Percentiles rank a stretch among this genome's conserved stretches.
Evolutionary conservation across 352 stramenopile genomes (phyloP).

Genomic region (Globisporangium spinosum): DNA sequence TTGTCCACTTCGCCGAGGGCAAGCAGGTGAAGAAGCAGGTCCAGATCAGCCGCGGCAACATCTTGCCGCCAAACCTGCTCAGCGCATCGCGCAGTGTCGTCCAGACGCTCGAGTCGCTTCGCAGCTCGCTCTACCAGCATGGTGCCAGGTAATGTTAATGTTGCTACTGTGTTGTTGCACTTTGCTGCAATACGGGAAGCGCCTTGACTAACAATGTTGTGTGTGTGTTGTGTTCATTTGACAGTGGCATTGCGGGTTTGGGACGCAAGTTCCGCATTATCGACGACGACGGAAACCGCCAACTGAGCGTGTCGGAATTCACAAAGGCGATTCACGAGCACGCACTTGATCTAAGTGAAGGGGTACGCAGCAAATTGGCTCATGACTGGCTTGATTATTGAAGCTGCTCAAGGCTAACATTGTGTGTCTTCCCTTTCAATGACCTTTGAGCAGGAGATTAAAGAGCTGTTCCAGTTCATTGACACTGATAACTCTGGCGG

Average conservation of each 20-base stretch:
- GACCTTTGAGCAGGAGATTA: conserved; percentile 32
- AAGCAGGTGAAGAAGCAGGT: conserved; percentile 48
- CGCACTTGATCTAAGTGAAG: conserved; percentile 44
- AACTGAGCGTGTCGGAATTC: conserved; percentile 73
- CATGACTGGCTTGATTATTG: not conserved
- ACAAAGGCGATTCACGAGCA: conserved; percentile 72
- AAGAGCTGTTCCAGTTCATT: conserved; percentile 82
- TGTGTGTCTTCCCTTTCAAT: not conserved
- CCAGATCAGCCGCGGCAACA: conserved; percentile 66
- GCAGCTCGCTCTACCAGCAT: conserved; percentile 73
- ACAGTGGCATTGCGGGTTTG: conserved; percentile 62
- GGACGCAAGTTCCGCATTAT: conserved; percentile 89
- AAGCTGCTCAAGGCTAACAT: not conserved
- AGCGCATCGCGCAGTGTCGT: conserved; percentile 53
- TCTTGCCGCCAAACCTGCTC: conserved; percentile 56
- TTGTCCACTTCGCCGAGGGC: conserved; percentile 17
- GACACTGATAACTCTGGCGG: conserved; percentile 75
- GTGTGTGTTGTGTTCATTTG: not conserved
- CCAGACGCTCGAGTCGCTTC: conserved; percentile 55
- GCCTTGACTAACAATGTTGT: not conserved
- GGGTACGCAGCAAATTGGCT: conserved; percentile 17
- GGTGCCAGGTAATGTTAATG: conserved; percentile 47
- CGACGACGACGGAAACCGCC: conserved; percentile 83
- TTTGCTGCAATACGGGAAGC: not conserved
- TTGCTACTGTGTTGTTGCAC: not conserved